Base-by-base conservation (phyloP, 768 basidiomycete genomes). In the Lactifluus subvellereus region DNA sequence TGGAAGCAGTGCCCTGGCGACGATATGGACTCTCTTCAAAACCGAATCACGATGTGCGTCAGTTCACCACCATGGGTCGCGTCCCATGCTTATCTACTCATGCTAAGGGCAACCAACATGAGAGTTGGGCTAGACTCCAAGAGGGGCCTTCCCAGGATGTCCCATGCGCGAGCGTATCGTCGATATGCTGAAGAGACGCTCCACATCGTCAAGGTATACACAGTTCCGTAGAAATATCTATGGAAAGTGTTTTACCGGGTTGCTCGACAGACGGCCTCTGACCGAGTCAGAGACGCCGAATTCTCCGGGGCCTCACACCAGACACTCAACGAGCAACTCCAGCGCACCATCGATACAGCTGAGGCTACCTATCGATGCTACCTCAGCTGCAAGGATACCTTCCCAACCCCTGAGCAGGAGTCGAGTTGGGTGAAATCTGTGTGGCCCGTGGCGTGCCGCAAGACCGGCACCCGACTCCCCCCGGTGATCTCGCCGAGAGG, bases 181-280 rank as follows among this genome's bases (percentile, higher is more conserved):
- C 45, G 53, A 47, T 53, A 54, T 42, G 52, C 59, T 7, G 27
- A 60, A 47, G 59, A 60, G 38, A 60, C 59, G 14, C 6, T 47
- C 33, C 59, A 38, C 32, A 6, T 54, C 52, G 33, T 35, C 52
- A 60, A 45, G 52, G 59, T 60, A 32, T 27, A 20, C 27, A 45
- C 42, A 47, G 22, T 22, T 35, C 30, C 38, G 11, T 45, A 8
- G 14, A 3, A 18, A 18, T 45, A 22, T 14, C n/a, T 16, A 22
- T 37, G 33, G 20, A 13, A 45, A 16, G 18, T 45, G 35, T 27
- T 33, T 30, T 14, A 20, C 4, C 0, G 3, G 1, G 4, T 11
- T 33, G n/a, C 11, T 53, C 42, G 4, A n/a, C 20, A 60, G 43
- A 54, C 59, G 33, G 37, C 30, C 22, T 60, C 59, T 33, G 51